phyloP scores from a whole-genome alignment of 176 grass and related monocot species.

The Phoenix dactylifera region DNA sequence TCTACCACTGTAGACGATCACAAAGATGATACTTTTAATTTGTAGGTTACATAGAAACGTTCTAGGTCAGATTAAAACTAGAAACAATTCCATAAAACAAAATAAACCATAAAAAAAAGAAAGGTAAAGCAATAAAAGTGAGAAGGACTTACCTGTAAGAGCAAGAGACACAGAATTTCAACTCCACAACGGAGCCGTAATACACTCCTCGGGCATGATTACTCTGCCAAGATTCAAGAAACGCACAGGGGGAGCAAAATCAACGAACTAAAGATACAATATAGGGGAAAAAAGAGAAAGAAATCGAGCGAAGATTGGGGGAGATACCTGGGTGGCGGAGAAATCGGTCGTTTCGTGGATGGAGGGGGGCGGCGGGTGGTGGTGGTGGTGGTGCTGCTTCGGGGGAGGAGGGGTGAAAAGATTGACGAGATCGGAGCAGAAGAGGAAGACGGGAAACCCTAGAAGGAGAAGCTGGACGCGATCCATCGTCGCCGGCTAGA shows the following conservation, averaged over 20 bases:
- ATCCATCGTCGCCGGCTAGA: too few relatives aligned
- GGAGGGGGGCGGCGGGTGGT: slow-evolving; percentile 6
- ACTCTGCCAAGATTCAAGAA: slow-evolving; percentile 20
- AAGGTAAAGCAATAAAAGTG: too few relatives aligned
- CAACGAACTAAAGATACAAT: background rate
- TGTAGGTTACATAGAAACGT: too few relatives aligned
- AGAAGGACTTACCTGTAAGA: slow-evolving; percentile 27
- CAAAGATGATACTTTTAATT: too few relatives aligned
- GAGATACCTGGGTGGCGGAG: slow-evolving; percentile 8
- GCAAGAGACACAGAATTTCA: slow-evolving; percentile 85
- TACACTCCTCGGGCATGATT: slow-evolving; percentile 44
- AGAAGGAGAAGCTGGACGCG: slow-evolving; percentile 31
- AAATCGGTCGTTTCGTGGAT: slow-evolving; percentile 15
- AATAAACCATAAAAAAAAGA: too few relatives aligned
- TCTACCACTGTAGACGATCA: too few relatives aligned
- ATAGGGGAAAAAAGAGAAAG: background rate
- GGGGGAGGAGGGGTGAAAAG: slow-evolving; percentile 40
- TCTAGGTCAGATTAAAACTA: too few relatives aligned
- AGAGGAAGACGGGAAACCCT: slow-evolving; percentile 79
- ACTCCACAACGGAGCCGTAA: slow-evolving; percentile 62
- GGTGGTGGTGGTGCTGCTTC: slow-evolving; percentile 1
- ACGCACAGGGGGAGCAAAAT: too few relatives aligned
- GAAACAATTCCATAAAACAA: too few relatives aligned
- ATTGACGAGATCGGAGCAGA: slow-evolving; percentile 78
- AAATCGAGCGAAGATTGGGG: background rate